phyloP scores from a whole-genome alignment of 257 asterid genomes.

The Rehmannia glutinosa region DNA sequence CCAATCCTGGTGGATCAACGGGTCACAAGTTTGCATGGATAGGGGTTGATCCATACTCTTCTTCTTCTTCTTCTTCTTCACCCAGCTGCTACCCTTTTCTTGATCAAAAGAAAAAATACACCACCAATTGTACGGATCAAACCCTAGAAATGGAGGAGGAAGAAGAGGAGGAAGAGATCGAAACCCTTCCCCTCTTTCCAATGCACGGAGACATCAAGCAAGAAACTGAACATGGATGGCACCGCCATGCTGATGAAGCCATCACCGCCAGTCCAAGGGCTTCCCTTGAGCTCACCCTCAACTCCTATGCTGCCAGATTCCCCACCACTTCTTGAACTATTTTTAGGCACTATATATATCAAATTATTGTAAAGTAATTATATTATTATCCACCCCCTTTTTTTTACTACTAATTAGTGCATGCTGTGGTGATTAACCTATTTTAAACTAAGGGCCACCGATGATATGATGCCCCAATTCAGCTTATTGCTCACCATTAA shows the following conservation, averaged over 20 bases:
- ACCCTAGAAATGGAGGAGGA: slow-evolving; percentile 49
- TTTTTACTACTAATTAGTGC: too few relatives aligned
- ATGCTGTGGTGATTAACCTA: slow-evolving; percentile 15
- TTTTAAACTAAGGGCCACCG: too few relatives aligned
- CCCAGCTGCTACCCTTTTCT: slow-evolving; percentile 36
- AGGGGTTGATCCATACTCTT: slow-evolving; percentile 43
- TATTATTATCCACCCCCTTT: background rate
- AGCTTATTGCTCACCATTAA: too few relatives aligned
- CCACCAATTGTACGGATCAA: slow-evolving; percentile 33
- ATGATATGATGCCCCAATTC: too few relatives aligned
- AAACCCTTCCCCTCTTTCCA: slow-evolving; percentile 92
- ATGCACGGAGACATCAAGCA: slow-evolving; percentile 57
- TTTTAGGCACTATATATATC: background rate
- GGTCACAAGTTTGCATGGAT: slow-evolving; percentile 49
- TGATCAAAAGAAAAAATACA: slow-evolving; percentile 40
- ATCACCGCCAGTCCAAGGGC: slow-evolving; percentile 36
- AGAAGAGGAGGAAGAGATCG: slow-evolving; percentile 33
- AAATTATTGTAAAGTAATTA: slow-evolving; percentile 21
- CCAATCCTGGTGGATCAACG: slow-evolving; percentile 31
- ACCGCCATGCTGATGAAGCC: slow-evolving; percentile 17
- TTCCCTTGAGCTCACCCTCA: slow-evolving; percentile 82
- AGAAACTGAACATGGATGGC: slow-evolving; percentile 25
- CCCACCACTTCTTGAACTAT: slow-evolving; percentile 16
- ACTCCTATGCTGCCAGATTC: slow-evolving; percentile 49
- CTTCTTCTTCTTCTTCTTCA: background rate